Evolutionary conservation across 1,139 yeast genomes (phyloP).

Genomic region (Zygoascus sp.): DNA sequence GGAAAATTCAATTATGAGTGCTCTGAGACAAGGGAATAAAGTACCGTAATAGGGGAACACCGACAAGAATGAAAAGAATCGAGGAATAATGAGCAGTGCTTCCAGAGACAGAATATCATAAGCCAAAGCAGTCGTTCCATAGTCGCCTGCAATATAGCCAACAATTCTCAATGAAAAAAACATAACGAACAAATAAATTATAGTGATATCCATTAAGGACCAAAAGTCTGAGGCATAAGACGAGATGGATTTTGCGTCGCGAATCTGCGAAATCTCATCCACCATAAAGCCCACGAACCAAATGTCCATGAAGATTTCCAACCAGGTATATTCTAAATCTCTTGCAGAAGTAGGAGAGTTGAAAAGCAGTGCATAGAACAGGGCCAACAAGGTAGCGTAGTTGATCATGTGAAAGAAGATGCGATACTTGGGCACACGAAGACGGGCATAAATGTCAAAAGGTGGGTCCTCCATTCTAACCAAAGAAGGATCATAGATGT

Average conservation of each 20-base stretch:
- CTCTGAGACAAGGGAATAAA: slow-evolving; percentile 32
- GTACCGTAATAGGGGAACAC: slow-evolving; percentile 36
- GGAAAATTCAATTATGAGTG: slow-evolving; percentile 32
- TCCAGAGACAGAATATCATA: slow-evolving; percentile 33
- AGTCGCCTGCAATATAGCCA: slow-evolving; percentile 22
- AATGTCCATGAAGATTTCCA: slow-evolving; percentile 30
- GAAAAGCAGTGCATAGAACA: slow-evolving; percentile 30
- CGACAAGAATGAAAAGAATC: slow-evolving; percentile 32
- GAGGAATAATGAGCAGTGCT: slow-evolving; percentile 33
- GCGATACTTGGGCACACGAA: slow-evolving; percentile 34
- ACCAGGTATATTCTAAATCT: slow-evolving; percentile 12
- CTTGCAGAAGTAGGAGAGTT: slow-evolving; percentile 5
- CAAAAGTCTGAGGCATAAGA: slow-evolving; percentile 32
- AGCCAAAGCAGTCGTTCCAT: slow-evolving; percentile 24
- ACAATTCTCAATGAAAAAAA: slow-evolving; percentile 25
- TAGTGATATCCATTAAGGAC: slow-evolving; percentile 31
- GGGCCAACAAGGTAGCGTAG: slow-evolving; percentile 28
- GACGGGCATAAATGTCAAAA: slow-evolving; percentile 29
- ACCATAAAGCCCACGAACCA: slow-evolving; percentile 35
- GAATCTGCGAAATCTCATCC: slow-evolving; percentile 32
- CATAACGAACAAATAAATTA: slow-evolving; percentile 27
- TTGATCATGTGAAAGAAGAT: slow-evolving; percentile 32
- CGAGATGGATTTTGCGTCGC: slow-evolving; percentile 31
- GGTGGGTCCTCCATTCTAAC: background rate
- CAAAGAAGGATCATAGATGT: slow-evolving; percentile 21